Percentiles rank a stretch among this genome's conserved stretches.
These are phyloP conservation scores for Nigrograna mackinnonii DNA, from an alignment of 2,329 filamentous ascomycete genomes.

Conservation along the genomic window DNA sequence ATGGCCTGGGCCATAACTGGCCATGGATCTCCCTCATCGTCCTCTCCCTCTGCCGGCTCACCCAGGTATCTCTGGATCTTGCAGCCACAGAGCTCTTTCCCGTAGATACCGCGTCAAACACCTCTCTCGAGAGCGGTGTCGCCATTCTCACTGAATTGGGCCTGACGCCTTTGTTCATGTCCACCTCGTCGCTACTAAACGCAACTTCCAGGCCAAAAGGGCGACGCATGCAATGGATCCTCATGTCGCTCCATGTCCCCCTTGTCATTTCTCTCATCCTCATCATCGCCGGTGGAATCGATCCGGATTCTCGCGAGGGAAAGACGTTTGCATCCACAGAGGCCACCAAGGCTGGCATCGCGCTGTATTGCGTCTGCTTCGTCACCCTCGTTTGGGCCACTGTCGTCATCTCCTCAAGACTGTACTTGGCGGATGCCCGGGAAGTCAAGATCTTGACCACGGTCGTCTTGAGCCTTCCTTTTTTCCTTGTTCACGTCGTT, in stretches of 20 bases:
- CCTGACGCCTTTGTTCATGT: slow-evolving; percentile 39
- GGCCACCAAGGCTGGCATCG: slow-evolving; percentile 37
- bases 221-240: slow-evolving; percentile 41
- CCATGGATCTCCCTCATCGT: slow-evolving; percentile 39
- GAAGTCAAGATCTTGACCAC: slow-evolving; percentile 40
- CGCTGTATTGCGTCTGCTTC: slow-evolving; percentile 37
- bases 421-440: slow-evolving; percentile 33
- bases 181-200: slow-evolving; percentile 37
- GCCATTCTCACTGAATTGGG: slow-evolving; percentile 40
- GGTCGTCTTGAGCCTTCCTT: slow-evolving; percentile 37
- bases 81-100: slow-evolving; percentile 34
- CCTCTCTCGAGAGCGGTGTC: slow-evolving; percentile 32
- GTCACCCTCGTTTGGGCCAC: slow-evolving; percentile 37
- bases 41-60: slow-evolving; percentile 34
- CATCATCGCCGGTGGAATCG: slow-evolving; percentile 39
- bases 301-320: slow-evolving; percentile 33
- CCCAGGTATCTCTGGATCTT: slow-evolving; percentile 38
- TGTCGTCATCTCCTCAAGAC: slow-evolving; percentile 36
- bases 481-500: slow-evolving; percentile 39
- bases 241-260: slow-evolving; percentile 34
- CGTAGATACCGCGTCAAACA: slow-evolving; percentile 23
- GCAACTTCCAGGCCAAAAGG: slow-evolving; percentile 36
- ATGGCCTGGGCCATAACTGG: slow-evolving; percentile 35
- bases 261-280: slow-evolving; percentile 37
- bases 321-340: slow-evolving; percentile 34